Conservation (phyloP, 2,329 filamentous ascomycete genomes). For the Phialophora expanda region DNA sequence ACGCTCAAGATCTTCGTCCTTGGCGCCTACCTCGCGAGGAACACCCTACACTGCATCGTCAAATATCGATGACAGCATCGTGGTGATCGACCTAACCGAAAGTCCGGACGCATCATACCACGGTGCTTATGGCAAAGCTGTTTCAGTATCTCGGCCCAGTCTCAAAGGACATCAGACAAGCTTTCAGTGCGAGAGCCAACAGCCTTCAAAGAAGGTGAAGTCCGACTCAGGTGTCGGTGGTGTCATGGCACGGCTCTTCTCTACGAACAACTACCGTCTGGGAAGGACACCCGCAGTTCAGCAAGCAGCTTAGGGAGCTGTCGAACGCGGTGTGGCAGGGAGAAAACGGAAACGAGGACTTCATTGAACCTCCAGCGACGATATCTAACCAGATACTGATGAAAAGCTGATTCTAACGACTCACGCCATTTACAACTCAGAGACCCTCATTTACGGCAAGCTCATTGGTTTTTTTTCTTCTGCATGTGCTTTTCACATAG, state of each 20-base stretch:
- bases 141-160: slow-evolving; percentile 36
- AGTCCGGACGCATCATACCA: slow-evolving; percentile 40
- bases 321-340: neutral
- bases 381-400: slow-evolving; percentile 28
- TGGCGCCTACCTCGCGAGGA: slow-evolving; percentile 48
- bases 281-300: slow-evolving; percentile 35
- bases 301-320: slow-evolving; percentile 30
- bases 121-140: slow-evolving; percentile 28
- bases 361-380: slow-evolving; percentile 10
- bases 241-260: slow-evolving; percentile 52
- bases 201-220: slow-evolving; percentile 52
- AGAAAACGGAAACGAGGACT: slow-evolving; percentile 16
- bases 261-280: slow-evolving; percentile 47
- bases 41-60: slow-evolving; percentile 52
- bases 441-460: slow-evolving; percentile 14
- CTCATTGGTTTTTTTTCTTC: neutral
- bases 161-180: slow-evolving; percentile 42
- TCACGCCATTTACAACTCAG: slow-evolving; percentile 4
- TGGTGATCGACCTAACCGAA: slow-evolving; percentile 36
- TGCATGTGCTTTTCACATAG: slow-evolving; percentile 30
- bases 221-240: slow-evolving; percentile 44
- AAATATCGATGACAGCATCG: slow-evolving; percentile 40
- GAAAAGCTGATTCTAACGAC: slow-evolving; percentile 18
- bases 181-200: slow-evolving; percentile 42
- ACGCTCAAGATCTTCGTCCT: slow-evolving; percentile 50